Conservation (phyloP, 2,329 filamentous ascomycete genomes). For the Diaporthe aspalathi region DNA sequence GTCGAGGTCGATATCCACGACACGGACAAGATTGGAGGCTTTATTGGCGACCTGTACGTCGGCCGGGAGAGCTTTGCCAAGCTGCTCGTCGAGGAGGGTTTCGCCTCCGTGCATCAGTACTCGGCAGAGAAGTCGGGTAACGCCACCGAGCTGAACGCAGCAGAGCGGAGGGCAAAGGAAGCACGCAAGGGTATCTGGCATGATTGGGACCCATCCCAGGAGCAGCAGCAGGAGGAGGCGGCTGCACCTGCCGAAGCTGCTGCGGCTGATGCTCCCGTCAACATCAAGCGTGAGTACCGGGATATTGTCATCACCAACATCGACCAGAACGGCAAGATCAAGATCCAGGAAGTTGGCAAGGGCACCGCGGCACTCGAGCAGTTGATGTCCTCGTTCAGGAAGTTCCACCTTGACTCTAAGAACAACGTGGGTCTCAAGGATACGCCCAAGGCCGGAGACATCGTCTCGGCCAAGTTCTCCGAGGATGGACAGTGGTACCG, state of each 20-base stretch:
- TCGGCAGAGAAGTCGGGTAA: slow-evolving; percentile 97
- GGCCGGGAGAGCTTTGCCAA: slow-evolving; percentile 97
- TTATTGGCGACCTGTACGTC: slow-evolving; percentile 94
- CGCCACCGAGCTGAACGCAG: slow-evolving; percentile 84
- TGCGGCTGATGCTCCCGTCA: slow-evolving; percentile 63
- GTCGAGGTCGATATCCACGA: slow-evolving; percentile 96
- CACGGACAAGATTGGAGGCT: slow-evolving; percentile 95
- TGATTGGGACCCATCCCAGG: slow-evolving; percentile 91
- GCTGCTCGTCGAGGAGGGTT: slow-evolving; percentile 89
- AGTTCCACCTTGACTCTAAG: slow-evolving; percentile 86
- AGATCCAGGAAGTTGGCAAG: slow-evolving; percentile 89
- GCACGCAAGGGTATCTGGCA: slow-evolving; percentile 90
- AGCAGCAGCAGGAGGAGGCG: slow-evolving; percentile 72
- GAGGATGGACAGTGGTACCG: slow-evolving; percentile 95
- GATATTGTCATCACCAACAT: slow-evolving; percentile 94
- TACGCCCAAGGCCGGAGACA: slow-evolving; percentile 89
- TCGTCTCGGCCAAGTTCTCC: slow-evolving; percentile 90
- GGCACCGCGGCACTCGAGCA: slow-evolving; percentile 87
- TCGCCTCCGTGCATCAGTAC: slow-evolving; percentile 92
- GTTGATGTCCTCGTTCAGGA: slow-evolving; percentile 90
- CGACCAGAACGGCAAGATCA: slow-evolving; percentile 83
- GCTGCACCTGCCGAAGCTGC: slow-evolving; percentile 63
- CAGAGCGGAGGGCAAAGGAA: slow-evolving; percentile 91
- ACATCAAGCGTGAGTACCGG: slow-evolving; percentile 88
- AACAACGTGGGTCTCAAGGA: slow-evolving; percentile 80